Evolutionary conservation across 2,329 filamentous ascomycete genomes (phyloP), one percentile per base, ranked within the genome.

Genomic region (Colletotrichum sp.): DNA sequence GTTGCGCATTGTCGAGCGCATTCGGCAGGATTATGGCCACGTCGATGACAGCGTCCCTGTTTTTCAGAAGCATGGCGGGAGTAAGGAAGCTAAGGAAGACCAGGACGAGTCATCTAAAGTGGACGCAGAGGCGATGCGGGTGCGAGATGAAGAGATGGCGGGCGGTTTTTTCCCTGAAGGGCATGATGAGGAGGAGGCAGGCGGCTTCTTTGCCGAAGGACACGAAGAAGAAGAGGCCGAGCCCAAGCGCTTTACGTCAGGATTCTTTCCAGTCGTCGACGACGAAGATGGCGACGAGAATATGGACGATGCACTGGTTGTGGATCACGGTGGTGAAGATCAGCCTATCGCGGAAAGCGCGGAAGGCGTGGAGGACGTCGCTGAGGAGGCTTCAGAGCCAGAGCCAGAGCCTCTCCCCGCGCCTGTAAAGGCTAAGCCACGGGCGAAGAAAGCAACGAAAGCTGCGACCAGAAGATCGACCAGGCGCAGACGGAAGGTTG

Each of bases 1-100:
- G 0, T 82, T 98, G 85, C 90, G 95, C 5, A 97, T 99, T 73
- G 89, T 95, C 24, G 90, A 97, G 82, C 90, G 95, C 65, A 93
- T 98, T 55, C 89, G 89, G 55, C 90, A 92, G 71, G 95, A 98
- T 77, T 98, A 98, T 82, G 95, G 94, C 2, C 89, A 92, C 49
- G 86, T 90, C 6, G 86, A 88, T 59, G 88, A 90, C 12, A 85
- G 85, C 30, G 85, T 88, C 5, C 89, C 92, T 18, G 88, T 90
- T 2, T 87, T 92, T 77, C 90, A 91, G 32, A 89, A 87, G 69
- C 30, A 71, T 21, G 60, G 66, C 84, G 82, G 39, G 85, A 86
- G 76, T 77, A 77, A 12, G 78, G 44, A 21, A 9, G 8, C 26
- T 21, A 69, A 63, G 21, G 18, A 39, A 6, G 18, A 21, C 16